Conservation (phyloP, 2,329 filamentous ascomycete species). For the Colletotrichum lentis region DNA sequence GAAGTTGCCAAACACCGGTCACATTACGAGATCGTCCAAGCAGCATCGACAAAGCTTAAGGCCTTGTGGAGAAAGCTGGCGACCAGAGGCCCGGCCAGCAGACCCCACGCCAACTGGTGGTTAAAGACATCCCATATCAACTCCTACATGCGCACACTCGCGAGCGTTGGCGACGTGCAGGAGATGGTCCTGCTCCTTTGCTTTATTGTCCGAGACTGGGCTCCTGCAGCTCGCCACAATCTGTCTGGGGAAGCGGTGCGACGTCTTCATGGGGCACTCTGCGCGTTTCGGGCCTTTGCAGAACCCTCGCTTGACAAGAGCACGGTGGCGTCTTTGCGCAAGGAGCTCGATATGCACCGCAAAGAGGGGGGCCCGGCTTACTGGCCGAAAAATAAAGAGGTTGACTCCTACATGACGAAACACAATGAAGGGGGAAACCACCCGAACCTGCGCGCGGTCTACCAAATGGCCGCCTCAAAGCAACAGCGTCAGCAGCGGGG, state of each 20-base stretch:
- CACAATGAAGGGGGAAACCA: conserved; percentile 27
- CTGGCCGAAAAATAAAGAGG: conserved; percentile 52
- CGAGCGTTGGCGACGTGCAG: conserved; percentile 65
- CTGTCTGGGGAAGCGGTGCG: conserved; percentile 44
- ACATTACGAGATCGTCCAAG: background rate
- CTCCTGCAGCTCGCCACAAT: conserved; percentile 47
- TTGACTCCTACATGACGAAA: conserved; percentile 47
- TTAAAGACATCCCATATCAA: conserved; percentile 54
- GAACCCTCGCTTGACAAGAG: conserved; percentile 51
- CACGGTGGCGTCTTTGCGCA: conserved; percentile 45
- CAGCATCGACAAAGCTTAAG: conserved; percentile 19
- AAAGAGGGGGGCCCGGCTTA: conserved; percentile 30
- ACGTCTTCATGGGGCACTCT: conserved; percentile 50
- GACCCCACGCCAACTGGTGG: background rate
- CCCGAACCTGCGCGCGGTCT: conserved; percentile 18
- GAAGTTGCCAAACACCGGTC: background rate
- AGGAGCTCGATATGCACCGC: conserved; percentile 43
- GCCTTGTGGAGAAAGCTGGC: conserved; percentile 19
- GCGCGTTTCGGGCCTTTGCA: conserved; percentile 59
- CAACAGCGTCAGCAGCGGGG: background rate
- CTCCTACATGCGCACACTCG: conserved; percentile 70
- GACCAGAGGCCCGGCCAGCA: conserved; percentile 2
- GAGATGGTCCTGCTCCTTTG: conserved; percentile 64
- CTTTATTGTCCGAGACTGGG: conserved; percentile 66
- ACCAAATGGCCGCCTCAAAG: background rate